phyloP scores from a whole-genome alignment of 306 rosid species.

The Pyrus bretschneideri region DNA sequence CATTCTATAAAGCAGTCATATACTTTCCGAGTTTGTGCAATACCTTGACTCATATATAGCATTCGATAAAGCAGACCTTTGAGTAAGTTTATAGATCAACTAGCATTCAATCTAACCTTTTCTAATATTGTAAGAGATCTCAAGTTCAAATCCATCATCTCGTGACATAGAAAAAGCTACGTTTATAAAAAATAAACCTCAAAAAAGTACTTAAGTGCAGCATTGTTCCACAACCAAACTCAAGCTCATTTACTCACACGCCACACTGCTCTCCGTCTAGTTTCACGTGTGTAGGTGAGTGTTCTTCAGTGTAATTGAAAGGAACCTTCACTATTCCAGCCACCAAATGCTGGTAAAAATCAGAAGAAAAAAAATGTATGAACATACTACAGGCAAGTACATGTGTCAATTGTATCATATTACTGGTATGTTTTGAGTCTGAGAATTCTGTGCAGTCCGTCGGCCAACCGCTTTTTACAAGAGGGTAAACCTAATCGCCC shows the following conservation, averaged over 20 bases:
- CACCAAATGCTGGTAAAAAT: neutral
- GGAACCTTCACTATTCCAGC: neutral
- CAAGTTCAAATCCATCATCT: neutral
- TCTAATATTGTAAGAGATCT: neutral
- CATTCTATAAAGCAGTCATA: neutral
- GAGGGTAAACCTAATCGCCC: neutral
- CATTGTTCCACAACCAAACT: neutral
- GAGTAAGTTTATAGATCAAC: neutral
- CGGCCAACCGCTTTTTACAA: slow-evolving; percentile 9
- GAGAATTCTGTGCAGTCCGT: neutral
- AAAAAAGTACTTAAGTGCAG: neutral
- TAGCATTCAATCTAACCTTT: too few species aligned
- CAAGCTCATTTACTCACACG: neutral
- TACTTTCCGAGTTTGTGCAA: neutral
- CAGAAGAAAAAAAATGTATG: neutral
- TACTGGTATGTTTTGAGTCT: neutral
- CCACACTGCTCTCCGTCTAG: neutral
- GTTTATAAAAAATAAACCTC: neutral
- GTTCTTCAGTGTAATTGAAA: neutral
- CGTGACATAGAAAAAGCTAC: neutral
- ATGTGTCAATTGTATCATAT: neutral
- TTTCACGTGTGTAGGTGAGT: neutral
- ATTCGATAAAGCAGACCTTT: neutral
- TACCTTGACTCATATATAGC: neutral
- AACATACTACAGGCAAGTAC: neutral